Base-by-base conservation (phyloP, 148 eudicot genomes). In the Amaranthus cruentus region DNA sequence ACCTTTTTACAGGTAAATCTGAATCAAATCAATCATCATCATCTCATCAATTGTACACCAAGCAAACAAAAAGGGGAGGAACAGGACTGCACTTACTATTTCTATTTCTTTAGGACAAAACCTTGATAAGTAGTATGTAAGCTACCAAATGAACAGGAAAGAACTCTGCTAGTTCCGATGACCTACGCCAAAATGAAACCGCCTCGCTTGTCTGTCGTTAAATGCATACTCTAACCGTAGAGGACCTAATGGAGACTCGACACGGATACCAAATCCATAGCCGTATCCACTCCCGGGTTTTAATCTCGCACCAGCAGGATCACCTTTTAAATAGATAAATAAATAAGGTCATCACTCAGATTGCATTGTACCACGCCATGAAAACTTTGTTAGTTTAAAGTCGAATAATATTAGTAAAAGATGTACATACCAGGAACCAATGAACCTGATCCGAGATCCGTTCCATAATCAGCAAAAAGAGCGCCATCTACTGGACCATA, bases 271-370 rank as follows among this genome's bases (percentile, higher is more conserved):
- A 72, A 88, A 68, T 38, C 99, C 99, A 71, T 90, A 91, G 8
- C 99, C 99, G 28, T 95, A 90, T 58, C 99, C 99, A 71, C 91
- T 88, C 73, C 98, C 98, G n/a, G 93, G 91, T 77, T 91, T 91
- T 75, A 79, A 77, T 76, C 98, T 90, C 68, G 98, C 92, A 69
- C 97, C 97, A 58, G 98, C 98, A 50, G 98, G 98, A 74, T 95
- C 97, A 58, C 98, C 98, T 95, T 71, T 73, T 55, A 69, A 21
- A 43, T 59, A 55, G 11, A 62, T 62, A 63, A 12, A 6, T 11
- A 64, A 55, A 71, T 6, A 49, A 28, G 38, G 38, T 28, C 38
- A 28, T 47, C 1, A 57, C 56, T 58, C 59, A 54, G 55, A 55
- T 57, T 73, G 49, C 66, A 8, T 50, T 8, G 18, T 6, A 13